Evolutionary conservation across 1,284 basidiomycete genomes (phyloP).

Genomic region (Leccinum solheimii): DNA sequence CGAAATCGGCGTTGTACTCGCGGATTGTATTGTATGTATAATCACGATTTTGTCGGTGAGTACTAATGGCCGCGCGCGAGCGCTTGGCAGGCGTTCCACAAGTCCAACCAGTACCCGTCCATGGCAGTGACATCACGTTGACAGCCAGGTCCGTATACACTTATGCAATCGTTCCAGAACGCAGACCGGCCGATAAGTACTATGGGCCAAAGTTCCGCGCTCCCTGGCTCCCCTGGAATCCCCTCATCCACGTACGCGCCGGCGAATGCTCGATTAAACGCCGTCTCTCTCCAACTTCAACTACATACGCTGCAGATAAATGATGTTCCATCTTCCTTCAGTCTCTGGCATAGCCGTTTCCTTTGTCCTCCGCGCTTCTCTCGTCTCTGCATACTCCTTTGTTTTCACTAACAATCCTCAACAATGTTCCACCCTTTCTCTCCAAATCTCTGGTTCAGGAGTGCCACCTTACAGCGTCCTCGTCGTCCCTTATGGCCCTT

Average conservation of each 20-base stretch:
- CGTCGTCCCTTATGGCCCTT: conserved; percentile 57
- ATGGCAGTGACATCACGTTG: background rate
- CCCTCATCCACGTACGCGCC: background rate
- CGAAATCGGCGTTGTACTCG: background rate
- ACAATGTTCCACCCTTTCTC: conserved; percentile 63
- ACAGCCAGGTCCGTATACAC: background rate
- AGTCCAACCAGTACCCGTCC: background rate
- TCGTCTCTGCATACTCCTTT: conserved; percentile 48
- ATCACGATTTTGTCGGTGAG: background rate
- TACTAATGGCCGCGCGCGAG: background rate
- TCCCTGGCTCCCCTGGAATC: background rate
- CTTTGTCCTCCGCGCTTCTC: conserved; percentile 14
- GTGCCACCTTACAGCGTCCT: conserved; percentile 43
- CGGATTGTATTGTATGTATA: background rate
- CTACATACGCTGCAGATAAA: background rate
- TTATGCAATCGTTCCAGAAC: background rate
- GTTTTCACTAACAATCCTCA: conserved; percentile 53
- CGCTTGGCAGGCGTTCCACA: background rate
- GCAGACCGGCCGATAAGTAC: background rate
- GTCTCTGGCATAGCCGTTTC: conserved; percentile 3
- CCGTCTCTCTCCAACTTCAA: background rate
- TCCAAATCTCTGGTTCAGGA: conserved; percentile 53
- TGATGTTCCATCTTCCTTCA: background rate
- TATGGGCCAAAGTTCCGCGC: background rate
- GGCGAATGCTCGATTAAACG: background rate